Evolutionary conservation across 257 asterid species (phyloP), one percentile per base, ranked within the genome.

Genomic region (Knoxia roxburghii): DNA sequence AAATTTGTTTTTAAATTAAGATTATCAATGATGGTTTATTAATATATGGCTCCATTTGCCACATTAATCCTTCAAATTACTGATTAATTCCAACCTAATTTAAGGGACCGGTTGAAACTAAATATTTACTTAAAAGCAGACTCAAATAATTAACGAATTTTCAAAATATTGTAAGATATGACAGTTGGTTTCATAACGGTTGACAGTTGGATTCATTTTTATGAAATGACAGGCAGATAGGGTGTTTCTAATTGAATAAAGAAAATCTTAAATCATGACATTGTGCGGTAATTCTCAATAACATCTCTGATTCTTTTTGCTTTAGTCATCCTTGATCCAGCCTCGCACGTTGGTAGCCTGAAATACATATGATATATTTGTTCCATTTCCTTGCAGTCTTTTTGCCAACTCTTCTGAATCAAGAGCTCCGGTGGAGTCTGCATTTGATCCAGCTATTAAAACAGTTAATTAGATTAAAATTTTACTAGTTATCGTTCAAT

Each of bases 311-410:
- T 83, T 80, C 56, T 69, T 69, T 46, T 55, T 69, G 79, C 75
- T 76, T 68, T 61, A 89, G 98, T 86, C 95, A 41, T 89, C 98
- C 70, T 84, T 87, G n/a, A n/a, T n/a, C n/a, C n/a, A n/a, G 82
- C 96, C 95, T 52, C 96, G 86, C 72, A 89, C 87, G 98, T 78
- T 89, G 94, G 98, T 91, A 45, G 79, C 89, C 72, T 91, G 96
- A 7, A 94, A 91, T 74, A 78, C 89, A 78, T 95, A 89, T 65
- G 98, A 89, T 72, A 68, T 85, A 68, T 91, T 91, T 82, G 80
- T 85, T 67, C 96, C 94, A 20, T 70, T 84, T 70, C 96, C 94
- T 1, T 89, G 79, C 66, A 94, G 82, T 76, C 91, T 88, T 53
- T 84, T 86, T 26, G 96, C 86, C 82, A 89, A 86, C 78, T 80